Base-by-base conservation (phyloP, 306 rosid genomes). In the Quercus aquifolioides region DNA sequence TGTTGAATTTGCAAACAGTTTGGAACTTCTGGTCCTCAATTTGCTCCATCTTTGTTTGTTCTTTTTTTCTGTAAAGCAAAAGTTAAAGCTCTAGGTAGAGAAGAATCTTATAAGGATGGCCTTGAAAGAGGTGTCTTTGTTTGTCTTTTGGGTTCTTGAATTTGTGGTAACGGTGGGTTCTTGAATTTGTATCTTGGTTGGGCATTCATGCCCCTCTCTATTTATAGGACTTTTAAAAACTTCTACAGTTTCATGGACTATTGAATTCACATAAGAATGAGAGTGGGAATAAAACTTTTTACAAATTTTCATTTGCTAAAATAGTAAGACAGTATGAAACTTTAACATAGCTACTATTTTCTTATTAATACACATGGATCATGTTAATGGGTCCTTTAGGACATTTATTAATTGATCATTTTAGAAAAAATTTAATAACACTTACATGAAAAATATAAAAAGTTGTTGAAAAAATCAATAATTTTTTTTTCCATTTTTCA, bases 201-300 rank as follows among this genome's bases (percentile, higher is more conserved):
- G 65, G 59, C n/a, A 20, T 54, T 4, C 41, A 35, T 74, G 80
- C 10, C 28, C n/a, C 3, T 33, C 21, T 33, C 73, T 41, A 86
- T 76, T 84, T 89, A 89, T 86, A 78, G 56, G 30, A 80, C 41
- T 26, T 55, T 35, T 21, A 20, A 76, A 76, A 70, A 55, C 74
- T 38, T 63, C 69, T 62, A 35, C 81, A 41, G 52, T 72, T 78
- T 71, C 3, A 57, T 35, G 31, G 62, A 71, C 31, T 70, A 52
- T 28, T 23, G 8, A 80, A 31, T 71, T 58, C 58, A 59, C 74
- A 33, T 69, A 80, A 75, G 59, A 49, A 49, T 12, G 46, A 38
- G 46, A 38, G 46, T 38, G 46, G 46, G 46, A 38, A 41, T 41
- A 41, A 41, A 41, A 41, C 46, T 41, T 41, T 41, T 41, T 7